phyloP scores from a whole-genome alignment of 2,329 filamentous ascomycete species.

The Scytalidium sp. region DNA sequence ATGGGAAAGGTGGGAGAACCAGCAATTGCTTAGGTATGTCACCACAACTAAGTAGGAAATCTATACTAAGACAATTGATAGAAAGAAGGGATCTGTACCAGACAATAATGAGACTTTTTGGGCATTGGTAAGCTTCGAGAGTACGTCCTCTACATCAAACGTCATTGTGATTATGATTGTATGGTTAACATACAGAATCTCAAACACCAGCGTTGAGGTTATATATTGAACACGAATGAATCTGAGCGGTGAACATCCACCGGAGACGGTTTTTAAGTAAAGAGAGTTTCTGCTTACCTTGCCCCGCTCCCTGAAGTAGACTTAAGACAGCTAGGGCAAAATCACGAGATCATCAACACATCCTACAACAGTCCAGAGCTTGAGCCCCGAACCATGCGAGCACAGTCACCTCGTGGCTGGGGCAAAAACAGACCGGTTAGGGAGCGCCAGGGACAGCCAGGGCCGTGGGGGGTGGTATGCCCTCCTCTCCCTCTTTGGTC shows the following conservation, averaged over 20 bases:
- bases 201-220: background rate
- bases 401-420: background rate
- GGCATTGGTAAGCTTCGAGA: constrained; percentile 46
- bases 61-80: background rate
- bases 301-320: background rate
- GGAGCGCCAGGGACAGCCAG: background rate
- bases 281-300: background rate
- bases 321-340: background rate
- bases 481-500: background rate
- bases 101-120: constrained; percentile 52
- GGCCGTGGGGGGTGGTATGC: background rate
- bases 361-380: background rate
- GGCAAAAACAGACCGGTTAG: too few species aligned
- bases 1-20: background rate
- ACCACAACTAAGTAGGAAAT: constrained; percentile 6
- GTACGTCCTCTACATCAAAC: constrained; percentile 48
- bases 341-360: too few species aligned
- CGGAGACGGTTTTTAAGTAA: background rate
- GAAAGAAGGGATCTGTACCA: constrained; percentile 29
- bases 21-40: background rate
- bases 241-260: background rate
- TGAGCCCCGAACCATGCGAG: background rate
- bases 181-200: background rate
- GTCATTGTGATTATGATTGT: constrained; percentile 37
- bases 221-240: background rate